Evolutionary conservation across 345 rosid species (phyloP), one percentile per base, ranked within the genome.

Genomic region (Sisymbrium altissimum): DNA sequence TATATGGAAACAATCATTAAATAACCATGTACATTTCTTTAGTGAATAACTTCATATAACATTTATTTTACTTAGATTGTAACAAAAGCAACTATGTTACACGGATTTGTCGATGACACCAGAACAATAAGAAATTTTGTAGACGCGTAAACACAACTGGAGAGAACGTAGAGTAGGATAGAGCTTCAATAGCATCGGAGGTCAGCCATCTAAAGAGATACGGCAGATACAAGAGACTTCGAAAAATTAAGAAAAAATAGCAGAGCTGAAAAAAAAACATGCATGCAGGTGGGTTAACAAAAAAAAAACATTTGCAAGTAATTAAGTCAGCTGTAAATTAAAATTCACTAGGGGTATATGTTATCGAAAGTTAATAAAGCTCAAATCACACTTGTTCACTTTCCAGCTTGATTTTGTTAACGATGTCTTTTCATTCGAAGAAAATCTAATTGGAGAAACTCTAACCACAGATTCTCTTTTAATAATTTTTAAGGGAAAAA

Each of bases 391-490:
- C 32, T 40, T 18, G 15, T 30, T 68, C 48, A 25, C 30, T 27
- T 8, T 12, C 72, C 64, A 17, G 56, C 23, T 56, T 41, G 54
- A 64, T 14, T 29, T 55, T 55, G 53, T 44, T 69, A 38, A 69
- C 33, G n/a, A 18, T 13, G 18, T 56, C 2, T 43, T 56, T 56
- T 55, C 44, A 9, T 18, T 23, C 17, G 13, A 55, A 53, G 38
- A 2, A 57, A 27, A 12, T 15, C 9, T 41, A 41, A 72, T 63
- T 1, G 76, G 46, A 72, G 54, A 54, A 54, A 64, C 46, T 54
- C n/a, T 32, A 64, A 73, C 77, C 65, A 73, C 56, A 23, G 3
- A n/a, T 11, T n/a, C 19, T 41, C 7, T 23, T 64, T 1, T 52
- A 50, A 63, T 52, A 50, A 63, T 52, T 9, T 48, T 29, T 39